Percentiles rank a stretch among this genome's conserved stretches.
Evolutionary conservation across 1,284 basidiomycete genomes (phyloP).

Genomic region (Gomphus bonarii): DNA sequence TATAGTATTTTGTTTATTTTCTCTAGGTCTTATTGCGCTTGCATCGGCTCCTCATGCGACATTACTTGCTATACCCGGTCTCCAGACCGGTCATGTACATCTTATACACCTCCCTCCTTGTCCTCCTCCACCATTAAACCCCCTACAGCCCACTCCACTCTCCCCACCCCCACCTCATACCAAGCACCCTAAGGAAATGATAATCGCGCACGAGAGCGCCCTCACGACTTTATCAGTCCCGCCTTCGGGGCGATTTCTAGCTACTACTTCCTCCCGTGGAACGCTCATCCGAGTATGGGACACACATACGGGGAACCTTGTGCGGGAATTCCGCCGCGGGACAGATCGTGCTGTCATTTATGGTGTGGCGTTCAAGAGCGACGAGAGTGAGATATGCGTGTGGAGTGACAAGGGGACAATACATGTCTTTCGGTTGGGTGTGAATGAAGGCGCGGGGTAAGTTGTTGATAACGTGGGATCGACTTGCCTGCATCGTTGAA

Average conservation of each 20-base stretch:
- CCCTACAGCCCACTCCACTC: conserved; percentile 32
- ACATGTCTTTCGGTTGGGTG: conserved; percentile 75
- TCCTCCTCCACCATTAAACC: conserved; percentile 36
- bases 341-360: conserved; percentile 90
- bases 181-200: conserved; percentile 68
- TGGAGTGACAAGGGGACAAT: conserved; percentile 98
- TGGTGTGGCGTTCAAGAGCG: conserved; percentile 71
- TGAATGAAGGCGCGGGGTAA: conserved; percentile 19
- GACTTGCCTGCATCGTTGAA: conserved; percentile 9
- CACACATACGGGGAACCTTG: conserved; percentile 58
- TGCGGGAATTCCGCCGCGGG: conserved; percentile 79
- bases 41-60: conserved; percentile 72
- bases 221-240: conserved; percentile 73
- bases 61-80: conserved; percentile 78
- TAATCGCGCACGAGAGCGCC: conserved; percentile 76
- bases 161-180: conserved; percentile 38
- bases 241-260: conserved; percentile 69
- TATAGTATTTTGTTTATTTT: background rate
- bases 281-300: conserved; percentile 91
- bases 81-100: conserved; percentile 86
- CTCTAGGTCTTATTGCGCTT: conserved; percentile 71
- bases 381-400: conserved; percentile 72
- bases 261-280: conserved; percentile 79
- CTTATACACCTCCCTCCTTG: conserved; percentile 81
- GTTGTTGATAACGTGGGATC: conserved; percentile 7